A percentile compares a stretch with the other conserved stretches of the same genome.
These are phyloP conservation scores for Kwoniella europaea DNA, from an alignment of 768 basidiomycete species.

Conservation along the genomic window DNA sequence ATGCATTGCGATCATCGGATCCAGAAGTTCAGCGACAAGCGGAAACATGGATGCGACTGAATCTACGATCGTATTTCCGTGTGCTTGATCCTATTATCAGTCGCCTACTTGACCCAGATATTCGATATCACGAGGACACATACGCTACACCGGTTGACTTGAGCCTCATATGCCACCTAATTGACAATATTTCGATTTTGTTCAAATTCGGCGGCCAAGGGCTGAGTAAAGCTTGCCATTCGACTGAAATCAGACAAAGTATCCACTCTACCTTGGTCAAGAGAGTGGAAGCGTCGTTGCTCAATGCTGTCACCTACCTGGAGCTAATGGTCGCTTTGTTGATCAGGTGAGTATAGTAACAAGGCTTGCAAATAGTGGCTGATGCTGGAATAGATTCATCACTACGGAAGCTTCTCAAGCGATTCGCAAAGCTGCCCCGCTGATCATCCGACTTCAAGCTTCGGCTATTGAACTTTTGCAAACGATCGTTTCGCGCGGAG, in stretches of 20 bases:
- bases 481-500: conserved; percentile 77
- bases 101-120: conserved; percentile 29
- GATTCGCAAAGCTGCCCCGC: background rate
- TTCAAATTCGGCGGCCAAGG: conserved; percentile 88
- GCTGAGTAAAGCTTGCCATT: conserved; percentile 74
- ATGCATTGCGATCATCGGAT: conserved; percentile 77
- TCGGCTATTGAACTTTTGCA: conserved; percentile 81
- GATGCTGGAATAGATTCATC: conserved; percentile 14
- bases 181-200: conserved; percentile 77
- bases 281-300: conserved; percentile 62
- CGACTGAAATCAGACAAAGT: conserved; percentile 69
- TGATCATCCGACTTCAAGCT: conserved; percentile 65
- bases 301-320: conserved; percentile 63
- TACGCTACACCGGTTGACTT: conserved; percentile 83
- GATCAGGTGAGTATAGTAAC: conserved; percentile 64
- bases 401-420: conserved; percentile 8
- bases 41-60: conserved; percentile 97
- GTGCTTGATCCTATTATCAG: conserved; percentile 81
- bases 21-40: conserved; percentile 75
- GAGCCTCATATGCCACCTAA: conserved; percentile 69
- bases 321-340: conserved; percentile 77
- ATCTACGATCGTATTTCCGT: conserved; percentile 86
- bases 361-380: background rate
- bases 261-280: conserved; percentile 68
- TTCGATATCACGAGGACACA: conserved; percentile 60